Conservation (phyloP, 345 rosid species). For the Eutrema japonicum region DNA sequence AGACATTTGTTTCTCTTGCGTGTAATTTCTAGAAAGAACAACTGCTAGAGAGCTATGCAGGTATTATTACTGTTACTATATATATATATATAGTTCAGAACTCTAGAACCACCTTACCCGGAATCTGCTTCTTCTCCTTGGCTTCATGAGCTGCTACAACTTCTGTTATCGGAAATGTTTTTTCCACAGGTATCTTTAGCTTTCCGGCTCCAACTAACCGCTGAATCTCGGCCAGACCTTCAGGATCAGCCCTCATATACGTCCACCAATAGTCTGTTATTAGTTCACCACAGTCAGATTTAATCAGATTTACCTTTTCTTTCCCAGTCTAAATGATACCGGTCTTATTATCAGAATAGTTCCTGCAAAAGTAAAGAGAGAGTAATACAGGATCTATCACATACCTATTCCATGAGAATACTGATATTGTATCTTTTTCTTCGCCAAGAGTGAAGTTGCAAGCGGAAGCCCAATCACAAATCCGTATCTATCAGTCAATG, state of each 20-base stretch:
- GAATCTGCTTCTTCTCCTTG: constrained; percentile 66
- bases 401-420: constrained; percentile 91
- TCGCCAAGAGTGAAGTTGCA: constrained; percentile 70
- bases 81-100: constrained; percentile 44
- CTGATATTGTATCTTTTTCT: constrained; percentile 75
- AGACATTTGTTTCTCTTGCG: constrained; percentile 37
- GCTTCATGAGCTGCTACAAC: constrained; percentile 89
- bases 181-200: constrained; percentile 81
- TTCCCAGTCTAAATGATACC: background rate
- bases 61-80: constrained; percentile 34
- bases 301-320: background rate
- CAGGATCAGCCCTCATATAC: constrained; percentile 91
- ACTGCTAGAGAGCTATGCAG: constrained; percentile 34
- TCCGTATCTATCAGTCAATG: constrained; percentile 82
- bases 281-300: constrained; percentile 23
- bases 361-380: background rate
- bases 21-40: constrained; percentile 32
- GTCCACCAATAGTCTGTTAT: constrained; percentile 80
- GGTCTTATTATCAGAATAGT: background rate
- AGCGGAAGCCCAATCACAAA: constrained; percentile 79
- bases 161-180: constrained; percentile 70
- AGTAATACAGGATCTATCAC: constrained; percentile 6
- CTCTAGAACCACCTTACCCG: constrained; percentile 90
- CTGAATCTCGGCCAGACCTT: constrained; percentile 78
- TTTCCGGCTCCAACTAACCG: constrained; percentile 73